phyloP scores from a whole-genome alignment of 306 rosid genomes.

The Cucumis sativus region DNA sequence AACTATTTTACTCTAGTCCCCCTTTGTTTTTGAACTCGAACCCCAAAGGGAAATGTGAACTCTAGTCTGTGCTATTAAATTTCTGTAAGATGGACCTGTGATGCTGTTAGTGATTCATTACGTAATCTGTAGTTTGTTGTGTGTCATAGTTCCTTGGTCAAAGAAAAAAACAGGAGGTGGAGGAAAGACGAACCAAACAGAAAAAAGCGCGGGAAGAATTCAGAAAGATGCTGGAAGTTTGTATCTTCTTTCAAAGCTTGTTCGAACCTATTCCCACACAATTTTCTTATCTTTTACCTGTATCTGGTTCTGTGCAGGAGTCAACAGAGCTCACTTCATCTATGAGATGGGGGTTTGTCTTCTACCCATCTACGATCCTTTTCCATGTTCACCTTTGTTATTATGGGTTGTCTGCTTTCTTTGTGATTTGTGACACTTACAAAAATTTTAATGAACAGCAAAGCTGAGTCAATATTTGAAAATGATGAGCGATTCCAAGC shows the following conservation, averaged over 20 bases:
- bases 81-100: neutral
- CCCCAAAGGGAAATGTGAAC: too few relatives aligned
- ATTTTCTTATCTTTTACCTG: slow-evolving; percentile 9
- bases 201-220: slow-evolving; percentile 83
- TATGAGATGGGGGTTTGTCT: slow-evolving; percentile 70
- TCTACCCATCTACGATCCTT: slow-evolving; percentile 2
- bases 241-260: slow-evolving; percentile 19
- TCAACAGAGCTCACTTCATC: slow-evolving; percentile 64
- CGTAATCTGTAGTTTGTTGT: slow-evolving; percentile 2
- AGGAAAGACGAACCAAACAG: slow-evolving; percentile 65
- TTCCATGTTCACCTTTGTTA: neutral
- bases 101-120: neutral
- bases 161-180: slow-evolving; percentile 72
- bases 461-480: slow-evolving; percentile 61
- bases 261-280: slow-evolving; percentile 6
- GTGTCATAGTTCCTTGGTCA: slow-evolving; percentile 53
- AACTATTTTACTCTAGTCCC: neutral
- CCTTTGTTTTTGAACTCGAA: too few relatives aligned
- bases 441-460: slow-evolving; percentile 33
- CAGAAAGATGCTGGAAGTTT: slow-evolving; percentile 78
- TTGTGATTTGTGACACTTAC: neutral
- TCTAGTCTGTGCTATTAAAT: neutral
- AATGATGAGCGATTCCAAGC: slow-evolving; percentile 81
- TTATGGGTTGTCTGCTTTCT: neutral
- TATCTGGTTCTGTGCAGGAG: slow-evolving; percentile 46